A percentile compares a stretch with the other conserved stretches of the same genome.
phyloP scores from a whole-genome alignment of 75 land plant species.

The Cunninghamia lanceolata region DNA sequence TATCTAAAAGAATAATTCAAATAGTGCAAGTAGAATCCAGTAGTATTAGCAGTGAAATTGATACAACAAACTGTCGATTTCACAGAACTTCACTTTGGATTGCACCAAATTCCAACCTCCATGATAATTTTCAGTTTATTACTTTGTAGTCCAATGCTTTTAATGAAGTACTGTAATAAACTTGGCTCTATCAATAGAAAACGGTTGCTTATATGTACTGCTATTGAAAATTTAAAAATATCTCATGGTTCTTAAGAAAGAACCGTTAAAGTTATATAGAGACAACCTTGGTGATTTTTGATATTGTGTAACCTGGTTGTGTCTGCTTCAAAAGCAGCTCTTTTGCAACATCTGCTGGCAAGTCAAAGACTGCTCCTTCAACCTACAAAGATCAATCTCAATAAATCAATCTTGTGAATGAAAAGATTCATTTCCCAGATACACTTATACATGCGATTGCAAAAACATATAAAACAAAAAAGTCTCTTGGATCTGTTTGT shows the following conservation, averaged over 20 bases:
- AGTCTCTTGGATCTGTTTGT: neutral
- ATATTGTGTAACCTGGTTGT: conserved; percentile 62
- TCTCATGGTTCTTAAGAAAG: neutral
- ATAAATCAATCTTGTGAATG: neutral
- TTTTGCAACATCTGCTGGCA: conserved; percentile 91
- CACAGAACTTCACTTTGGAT: neutral
- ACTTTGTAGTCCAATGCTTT: neutral
- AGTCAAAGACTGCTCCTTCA: conserved; percentile 91
- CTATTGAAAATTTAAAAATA: neutral
- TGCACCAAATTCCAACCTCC: neutral
- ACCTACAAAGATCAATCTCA: conserved; percentile 28
- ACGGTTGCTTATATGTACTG: neutral
- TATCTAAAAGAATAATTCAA: neutral
- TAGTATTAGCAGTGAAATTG: neutral
- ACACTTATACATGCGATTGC: neutral
- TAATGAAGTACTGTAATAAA: neutral
- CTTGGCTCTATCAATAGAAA: neutral
- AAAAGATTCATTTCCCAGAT: neutral
- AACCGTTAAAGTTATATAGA: neutral
- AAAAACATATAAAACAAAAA: neutral
- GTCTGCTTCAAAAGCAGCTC: conserved; percentile 66
- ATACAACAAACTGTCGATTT: neutral
- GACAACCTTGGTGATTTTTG: conserved; percentile 70
- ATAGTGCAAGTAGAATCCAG: neutral
- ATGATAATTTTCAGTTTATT: neutral